Evolutionary conservation across 148 eudicot species (phyloP), one percentile per base, ranked within the genome.

Genomic region (Chenopodium suecicum): DNA sequence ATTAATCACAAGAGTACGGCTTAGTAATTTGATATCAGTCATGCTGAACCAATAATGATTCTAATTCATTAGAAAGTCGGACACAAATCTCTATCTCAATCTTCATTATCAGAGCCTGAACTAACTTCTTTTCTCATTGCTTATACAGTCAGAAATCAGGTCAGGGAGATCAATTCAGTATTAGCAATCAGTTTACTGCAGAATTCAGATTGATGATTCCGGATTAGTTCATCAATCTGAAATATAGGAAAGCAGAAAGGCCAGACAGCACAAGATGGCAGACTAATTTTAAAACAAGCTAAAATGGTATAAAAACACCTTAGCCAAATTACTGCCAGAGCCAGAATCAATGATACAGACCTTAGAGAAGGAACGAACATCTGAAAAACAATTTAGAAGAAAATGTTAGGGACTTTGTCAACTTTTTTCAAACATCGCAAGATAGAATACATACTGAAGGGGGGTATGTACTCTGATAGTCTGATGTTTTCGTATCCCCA

Each of bases 121-220:
- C 75, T 46, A 44, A 73, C 75, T 72, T 72, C 54, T 41, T 72
- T 44, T 73, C 58, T 46, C 56, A 46, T 47, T 56, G 62, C 20
- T 0, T 17, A 73, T 23, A 73, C 22, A 37, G 20, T 62, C 27
- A 62, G 66, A 20, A 3, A n/a, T 62, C 66, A 62, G 66, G 66
- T 62, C 66, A 62, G 66, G n/a, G 66, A 62, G 23, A 9, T 62
- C 25, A 20, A 8, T 7, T 62, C 66, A 62, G 66, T 62, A 62
- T 11, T 56, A 56, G 22, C 62, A 17, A 56, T 62, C 65, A 22
- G 65, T 23, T 62, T 22, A 9, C 65, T 62, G 16, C 54, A 48
- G 54, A 48, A 9, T 50, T 50, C 54, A 48, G 52, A 10, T 48
- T 10, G 52, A 48, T 48, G 65, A 62, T 62, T 22, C 22, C 9